Evolutionary conservation across 2,329 filamentous ascomycete species (phyloP), one percentile per base, ranked within the genome.

Genomic region (Fusarium palustre): DNA sequence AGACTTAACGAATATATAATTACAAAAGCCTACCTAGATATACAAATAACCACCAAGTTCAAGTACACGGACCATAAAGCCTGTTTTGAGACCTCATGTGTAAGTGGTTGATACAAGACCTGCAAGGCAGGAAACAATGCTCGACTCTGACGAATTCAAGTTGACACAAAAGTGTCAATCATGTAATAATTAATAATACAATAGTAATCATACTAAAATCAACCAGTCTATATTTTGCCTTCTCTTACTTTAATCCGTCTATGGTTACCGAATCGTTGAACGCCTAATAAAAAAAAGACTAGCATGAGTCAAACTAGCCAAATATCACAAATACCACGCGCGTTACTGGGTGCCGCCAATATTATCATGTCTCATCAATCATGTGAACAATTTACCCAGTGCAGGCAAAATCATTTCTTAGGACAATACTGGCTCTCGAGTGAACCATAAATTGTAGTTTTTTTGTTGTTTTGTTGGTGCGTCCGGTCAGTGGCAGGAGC

Each of bases 301-400:
- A 65, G 63, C 56, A 55, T 56, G 63, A 66, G 56, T 62, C 56
- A 62, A 46, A 62, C 39, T 62, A 47, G 31, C 47, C 45, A 20
- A 41, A 25, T 33, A 39, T 49, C 28, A 48, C 43, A 28, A 66
- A 39, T 42, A 52, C 42, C 42, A 30, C 10, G 24, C 25, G 16
- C 28, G 20, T 66, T 60, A 38, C 61, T 36, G 41, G 54, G 47
- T 38, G 47, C 38, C 31, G 24, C 25, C 24, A 36, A 22, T 54
- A 36, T 38, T 28, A 46, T 65, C 42, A 16, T 65, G 45, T 65
- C 65, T 65, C 61, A 60, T 65, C 24, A 65, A 65, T 66, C 61
- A 55, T 48, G 31, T 34, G 18, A 59, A 65, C 24, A 30, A 45
- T 48, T 36, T 60, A 41, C 43, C 25, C 25, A 24, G 7, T 11